Evolutionary conservation across 1,284 basidiomycete genomes (phyloP).

Genomic region (Amylostereum areolatum): DNA sequence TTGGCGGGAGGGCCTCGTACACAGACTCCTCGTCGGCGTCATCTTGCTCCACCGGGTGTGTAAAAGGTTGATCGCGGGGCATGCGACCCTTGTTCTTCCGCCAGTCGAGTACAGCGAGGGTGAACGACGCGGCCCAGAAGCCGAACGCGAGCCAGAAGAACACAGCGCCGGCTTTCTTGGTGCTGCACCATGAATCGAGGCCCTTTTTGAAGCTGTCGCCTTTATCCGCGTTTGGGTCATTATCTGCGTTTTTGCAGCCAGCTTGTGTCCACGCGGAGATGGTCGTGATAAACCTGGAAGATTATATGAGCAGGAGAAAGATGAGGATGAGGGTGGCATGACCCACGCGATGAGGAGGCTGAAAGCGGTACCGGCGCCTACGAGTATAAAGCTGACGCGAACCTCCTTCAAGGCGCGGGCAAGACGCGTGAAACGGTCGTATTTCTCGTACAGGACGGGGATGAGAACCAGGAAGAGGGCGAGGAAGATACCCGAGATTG

Average conservation of each 20-base stretch:
- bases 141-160: slow-evolving; percentile 85
- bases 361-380: slow-evolving; percentile 56
- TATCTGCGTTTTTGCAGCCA: slow-evolving; percentile 77
- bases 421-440: slow-evolving; percentile 68
- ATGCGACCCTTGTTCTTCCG: slow-evolving; percentile 57
- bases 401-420: slow-evolving; percentile 77
- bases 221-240: slow-evolving; percentile 66
- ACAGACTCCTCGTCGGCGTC: slow-evolving; percentile 43
- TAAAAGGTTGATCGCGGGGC: slow-evolving; percentile 68
- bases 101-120: slow-evolving; percentile 65
- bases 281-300: slow-evolving; percentile 58
- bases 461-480: slow-evolving; percentile 67
- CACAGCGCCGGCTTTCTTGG: slow-evolving; percentile 81
- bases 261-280: slow-evolving; percentile 75
- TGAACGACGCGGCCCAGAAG: slow-evolving; percentile 62
- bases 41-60: slow-evolving; percentile 39
- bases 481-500: slow-evolving; percentile 64
- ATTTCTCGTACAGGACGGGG: slow-evolving; percentile 82
- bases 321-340: slow-evolving; percentile 4
- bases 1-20: slow-evolving; percentile 34
- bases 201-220: slow-evolving; percentile 67
- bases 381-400: slow-evolving; percentile 77
- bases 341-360: slow-evolving; percentile 72
- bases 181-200: slow-evolving; percentile 77
- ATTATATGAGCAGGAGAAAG: slow-evolving; percentile 7